Conservation (phyloP, 768 basidiomycete species). For the Russula brevipes region DNA sequence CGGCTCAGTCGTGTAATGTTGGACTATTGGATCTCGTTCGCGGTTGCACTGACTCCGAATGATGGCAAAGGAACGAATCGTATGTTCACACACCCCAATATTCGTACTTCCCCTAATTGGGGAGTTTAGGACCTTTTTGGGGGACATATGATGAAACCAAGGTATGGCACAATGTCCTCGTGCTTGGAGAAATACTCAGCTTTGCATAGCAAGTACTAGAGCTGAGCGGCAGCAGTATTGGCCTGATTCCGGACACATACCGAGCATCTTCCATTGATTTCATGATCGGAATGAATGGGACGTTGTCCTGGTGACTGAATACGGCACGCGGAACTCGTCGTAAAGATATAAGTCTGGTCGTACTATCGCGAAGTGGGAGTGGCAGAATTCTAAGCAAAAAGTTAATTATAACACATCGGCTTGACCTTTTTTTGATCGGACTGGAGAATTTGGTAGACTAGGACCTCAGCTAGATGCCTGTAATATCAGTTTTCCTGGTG, state of each 20-base stretch:
- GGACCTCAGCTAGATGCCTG: too few species aligned
- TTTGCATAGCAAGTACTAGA: conserved; percentile 9
- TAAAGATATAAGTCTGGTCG: not conserved
- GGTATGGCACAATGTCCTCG: not conserved
- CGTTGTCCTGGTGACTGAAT: conserved; percentile 12
- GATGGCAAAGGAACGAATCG: conserved; percentile 37
- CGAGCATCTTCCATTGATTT: conserved; percentile 10
- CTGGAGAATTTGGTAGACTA: too few species aligned
- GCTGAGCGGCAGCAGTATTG: conserved; percentile 6
- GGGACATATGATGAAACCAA: not conserved
- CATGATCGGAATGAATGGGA: not conserved
- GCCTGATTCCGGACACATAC: conserved; percentile 8
- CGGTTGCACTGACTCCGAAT: conserved; percentile 41
- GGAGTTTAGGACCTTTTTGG: conserved; percentile 3
- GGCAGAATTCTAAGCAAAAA: too few species aligned
- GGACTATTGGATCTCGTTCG: conserved; percentile 46
- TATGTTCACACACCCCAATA: conserved; percentile 20
- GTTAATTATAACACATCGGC: too few species aligned
- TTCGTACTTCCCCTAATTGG: not conserved
- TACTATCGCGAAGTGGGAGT: too few species aligned
- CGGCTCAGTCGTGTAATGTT: conserved; percentile 36
- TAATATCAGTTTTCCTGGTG: too few species aligned
- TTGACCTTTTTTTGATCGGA: too few species aligned
- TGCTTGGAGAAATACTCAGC: not conserved
- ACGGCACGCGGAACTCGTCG: too few species aligned